Base-by-base conservation (phyloP, 202 grass and related monocot genomes). In the Zizania palustris region DNA sequence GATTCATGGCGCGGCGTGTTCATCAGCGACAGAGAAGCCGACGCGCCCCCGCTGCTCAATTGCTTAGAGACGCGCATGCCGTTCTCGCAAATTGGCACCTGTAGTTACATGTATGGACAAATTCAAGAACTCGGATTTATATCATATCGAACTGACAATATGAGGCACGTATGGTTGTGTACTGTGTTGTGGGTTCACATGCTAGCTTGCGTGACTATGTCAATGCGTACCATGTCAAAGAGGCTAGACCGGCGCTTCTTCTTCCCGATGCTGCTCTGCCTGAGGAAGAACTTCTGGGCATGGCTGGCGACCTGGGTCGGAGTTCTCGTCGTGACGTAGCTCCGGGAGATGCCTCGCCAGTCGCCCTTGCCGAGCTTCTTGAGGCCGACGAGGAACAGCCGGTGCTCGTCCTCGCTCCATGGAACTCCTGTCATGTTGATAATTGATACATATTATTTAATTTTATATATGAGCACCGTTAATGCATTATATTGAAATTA, bases 221-320 rank as follows among this genome's bases (percentile, higher is more conserved):
- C n/a, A n/a, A 4, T 40, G 11, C 33, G 6, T 80, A 97, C 93
- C 93, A 85, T 92, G 83, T 97, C 90, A 11, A 97, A 90, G 46
- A 97, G 88, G 71, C 90, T 97, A 13, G 82, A 93, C 1, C 93
- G 90, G 19, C 91, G 88, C 81, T 97, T 97, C 82, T 88, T 93
- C 72, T 85, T 85, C 40, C 87, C 90, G 48, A 84, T 78, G 87
- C 82, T 89, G 74, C 69, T 93, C 80, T 93, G 93, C 72, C 93
- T 72, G 16, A 97, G 88, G 80, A 97, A 97, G 63, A 93, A 93
- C 64, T 97, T 97, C 74, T 97, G 93, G 6, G 93, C 93, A 62
- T 97, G 93, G 79, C 93, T 97, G 38, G 93, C 93, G 4, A 97
- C 93, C 80, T 97, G 93, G 18, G 88, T 97, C 38, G 93, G 93